phyloP scores from a whole-genome alignment of 768 basidiomycete species.

The Leucocoprinus birnbaumii region DNA sequence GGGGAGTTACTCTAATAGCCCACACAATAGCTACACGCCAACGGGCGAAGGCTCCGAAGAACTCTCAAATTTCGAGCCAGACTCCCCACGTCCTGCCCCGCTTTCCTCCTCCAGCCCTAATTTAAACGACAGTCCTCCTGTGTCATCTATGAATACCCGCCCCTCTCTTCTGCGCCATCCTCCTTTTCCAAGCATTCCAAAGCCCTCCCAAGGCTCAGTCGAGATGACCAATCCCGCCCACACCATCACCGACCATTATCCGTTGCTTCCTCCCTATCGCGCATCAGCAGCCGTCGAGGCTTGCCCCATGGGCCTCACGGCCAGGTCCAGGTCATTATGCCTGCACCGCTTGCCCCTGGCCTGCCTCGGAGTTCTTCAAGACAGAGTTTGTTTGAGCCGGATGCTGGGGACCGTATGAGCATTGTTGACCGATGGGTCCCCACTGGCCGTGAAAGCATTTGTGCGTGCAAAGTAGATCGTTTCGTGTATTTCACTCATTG shows the following conservation, averaged over 20 bases:
- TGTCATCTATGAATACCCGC: background rate
- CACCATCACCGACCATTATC: conserved; percentile 11
- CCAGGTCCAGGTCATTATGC: conserved; percentile 65
- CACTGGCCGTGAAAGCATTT: conserved; percentile 1
- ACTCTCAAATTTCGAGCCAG: conserved; percentile 14
- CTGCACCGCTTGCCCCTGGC: conserved; percentile 55
- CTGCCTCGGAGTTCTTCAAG: background rate
- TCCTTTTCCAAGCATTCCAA: conserved; percentile 14
- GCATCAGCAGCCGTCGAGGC: conserved; percentile 43
- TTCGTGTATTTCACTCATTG: background rate
- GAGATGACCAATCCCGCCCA: conserved; percentile 13
- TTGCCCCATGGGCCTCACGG: conserved; percentile 60
- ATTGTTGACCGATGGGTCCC: conserved; percentile 26
- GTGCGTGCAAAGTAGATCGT: conserved; percentile 4
- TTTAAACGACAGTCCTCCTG: conserved; percentile 12
- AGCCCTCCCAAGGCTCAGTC: conserved; percentile 14
- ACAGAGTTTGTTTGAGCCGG: background rate
- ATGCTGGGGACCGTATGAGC: conserved; percentile 17
- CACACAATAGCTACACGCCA: conserved; percentile 14
- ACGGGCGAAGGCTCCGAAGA: conserved; percentile 2
- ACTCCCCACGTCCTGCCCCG: conserved; percentile 18
- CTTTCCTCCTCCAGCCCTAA: background rate
- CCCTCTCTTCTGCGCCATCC: background rate
- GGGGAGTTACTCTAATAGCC: conserved; percentile 14
- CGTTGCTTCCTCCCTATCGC: conserved; percentile 17